Evolutionary conservation across 441 rosid species (phyloP), one percentile per base, ranked within the genome.

Genomic region (Bocquillonia castaneifolia): DNA sequence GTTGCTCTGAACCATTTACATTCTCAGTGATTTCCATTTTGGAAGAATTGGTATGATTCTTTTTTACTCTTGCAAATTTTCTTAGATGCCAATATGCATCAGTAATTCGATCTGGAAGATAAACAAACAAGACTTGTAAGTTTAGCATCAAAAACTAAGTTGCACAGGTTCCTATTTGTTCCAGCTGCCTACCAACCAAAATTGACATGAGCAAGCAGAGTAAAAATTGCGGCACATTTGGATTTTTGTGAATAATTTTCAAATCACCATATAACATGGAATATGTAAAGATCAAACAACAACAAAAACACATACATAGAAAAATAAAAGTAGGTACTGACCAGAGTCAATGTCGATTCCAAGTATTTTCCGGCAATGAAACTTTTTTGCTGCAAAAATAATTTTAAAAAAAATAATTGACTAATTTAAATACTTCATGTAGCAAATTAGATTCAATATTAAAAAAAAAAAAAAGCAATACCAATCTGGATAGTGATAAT

Each of bases 271-370:
- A n/a, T n/a, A n/a, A n/a, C n/a, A n/a, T 3, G 4, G 9, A 36
- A 36, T 36, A 4, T 3, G 40, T 36, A 36, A 36, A 36, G 5
- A 36, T 36, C 5, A 3, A 36, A 36, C 40, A 36, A 36, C 40
- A 36, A 9, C 9, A 36, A 36, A 36, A 36, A 3, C 40, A 36
- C 40, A 36, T 3, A 36, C 9, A 36, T 36, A 36, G 40, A 9
- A 36, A 3, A 4, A 36, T 4, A 36, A 15, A 36, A 72, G 32
- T 5, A 71, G 48, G 57, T 64, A 23, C 93, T 85, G 84, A 93
- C 97, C 82, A 64, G 86, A 76, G 81, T 93, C 97, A 29, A 93
- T 93, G 78, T 91, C 99, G 45, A 93, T 78, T 34, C 99, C 97
- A 28, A 84, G 87, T 57, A 93, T 91, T 80, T 85, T 85, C 29